A percentile compares a stretch with the other conserved stretches of the same genome.
phyloP scores from a whole-genome alignment of 208 protist species.

The Leishmania tropica region DNA sequence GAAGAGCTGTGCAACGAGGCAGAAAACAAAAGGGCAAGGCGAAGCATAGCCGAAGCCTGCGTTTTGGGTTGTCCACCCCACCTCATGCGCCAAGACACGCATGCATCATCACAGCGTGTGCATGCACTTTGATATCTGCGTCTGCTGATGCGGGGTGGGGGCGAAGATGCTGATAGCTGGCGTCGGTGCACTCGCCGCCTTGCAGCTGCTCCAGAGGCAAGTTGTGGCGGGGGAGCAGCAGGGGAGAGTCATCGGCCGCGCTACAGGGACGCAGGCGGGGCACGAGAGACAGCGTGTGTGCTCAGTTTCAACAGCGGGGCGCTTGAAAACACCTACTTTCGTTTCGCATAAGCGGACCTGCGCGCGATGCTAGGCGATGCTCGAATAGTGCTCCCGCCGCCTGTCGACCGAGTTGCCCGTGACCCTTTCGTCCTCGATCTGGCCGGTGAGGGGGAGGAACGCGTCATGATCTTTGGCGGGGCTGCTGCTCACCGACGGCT shows the following conservation, averaged over 20 bases:
- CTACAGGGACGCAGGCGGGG: neutral
- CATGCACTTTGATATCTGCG: neutral
- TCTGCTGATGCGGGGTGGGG: neutral
- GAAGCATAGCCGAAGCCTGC: neutral
- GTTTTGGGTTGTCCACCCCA: neutral
- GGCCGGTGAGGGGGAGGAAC: neutral
- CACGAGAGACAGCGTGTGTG: neutral
- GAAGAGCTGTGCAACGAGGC: too few relatives aligned
- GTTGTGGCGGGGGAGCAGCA: too few relatives aligned
- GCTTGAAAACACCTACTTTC: neutral
- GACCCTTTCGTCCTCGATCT: neutral
- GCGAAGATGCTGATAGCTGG: neutral
- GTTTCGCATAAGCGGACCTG: neutral
- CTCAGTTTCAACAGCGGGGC: neutral
- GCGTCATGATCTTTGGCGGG: conserved; percentile 5
- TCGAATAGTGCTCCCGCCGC: neutral
- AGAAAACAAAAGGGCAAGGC: too few relatives aligned
- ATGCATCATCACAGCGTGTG: neutral
- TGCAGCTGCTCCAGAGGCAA: neutral
- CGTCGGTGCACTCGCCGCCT: neutral
- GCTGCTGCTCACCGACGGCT: neutral
- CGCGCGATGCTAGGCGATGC: neutral
- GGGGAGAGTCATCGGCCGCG: neutral
- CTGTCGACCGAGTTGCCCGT: neutral
- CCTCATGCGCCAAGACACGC: neutral